A percentile compares a stretch with the other conserved stretches of the same genome.
phyloP scores from a whole-genome alignment of 116 monocot species.

The Zostera marina region DNA sequence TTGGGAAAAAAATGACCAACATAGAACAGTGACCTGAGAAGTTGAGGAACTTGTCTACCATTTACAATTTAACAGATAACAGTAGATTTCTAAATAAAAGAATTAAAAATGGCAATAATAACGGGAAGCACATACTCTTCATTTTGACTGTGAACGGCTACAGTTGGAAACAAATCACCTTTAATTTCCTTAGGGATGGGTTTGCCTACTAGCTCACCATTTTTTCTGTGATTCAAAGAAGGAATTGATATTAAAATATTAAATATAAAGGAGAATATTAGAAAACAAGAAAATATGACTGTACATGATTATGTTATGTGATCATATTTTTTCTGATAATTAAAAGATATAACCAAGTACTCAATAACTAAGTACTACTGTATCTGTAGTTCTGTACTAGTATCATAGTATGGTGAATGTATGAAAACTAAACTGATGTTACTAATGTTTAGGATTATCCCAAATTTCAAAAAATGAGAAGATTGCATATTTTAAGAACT shows the following conservation, averaged over 20 bases:
- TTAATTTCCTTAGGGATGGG: slow-evolving; percentile 46
- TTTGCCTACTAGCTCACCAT: slow-evolving; percentile 53
- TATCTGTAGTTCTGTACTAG: no score
- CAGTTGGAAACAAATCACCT: slow-evolving; percentile 60
- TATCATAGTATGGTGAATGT: no score
- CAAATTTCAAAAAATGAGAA: background rate
- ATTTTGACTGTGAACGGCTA: slow-evolving; percentile 91
- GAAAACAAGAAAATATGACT: no score
- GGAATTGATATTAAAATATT: no score
- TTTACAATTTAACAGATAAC: background rate
- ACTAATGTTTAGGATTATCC: background rate
- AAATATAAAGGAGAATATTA: no score
- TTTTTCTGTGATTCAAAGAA: slow-evolving; percentile 51
- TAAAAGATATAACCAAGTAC: no score
- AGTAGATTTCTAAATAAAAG: background rate
- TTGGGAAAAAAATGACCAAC: no score
- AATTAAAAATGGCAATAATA: background rate
- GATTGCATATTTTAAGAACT: background rate
- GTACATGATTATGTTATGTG: no score
- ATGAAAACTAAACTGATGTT: background rate
- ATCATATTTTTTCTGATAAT: no score
- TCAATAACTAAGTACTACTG: no score
- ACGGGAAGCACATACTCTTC: slow-evolving; percentile 50
- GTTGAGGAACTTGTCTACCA: no score
- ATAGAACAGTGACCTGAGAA: no score